Base-by-base conservation (phyloP, 2,329 filamentous ascomycete species). In the Leptographium procerum region DNA sequence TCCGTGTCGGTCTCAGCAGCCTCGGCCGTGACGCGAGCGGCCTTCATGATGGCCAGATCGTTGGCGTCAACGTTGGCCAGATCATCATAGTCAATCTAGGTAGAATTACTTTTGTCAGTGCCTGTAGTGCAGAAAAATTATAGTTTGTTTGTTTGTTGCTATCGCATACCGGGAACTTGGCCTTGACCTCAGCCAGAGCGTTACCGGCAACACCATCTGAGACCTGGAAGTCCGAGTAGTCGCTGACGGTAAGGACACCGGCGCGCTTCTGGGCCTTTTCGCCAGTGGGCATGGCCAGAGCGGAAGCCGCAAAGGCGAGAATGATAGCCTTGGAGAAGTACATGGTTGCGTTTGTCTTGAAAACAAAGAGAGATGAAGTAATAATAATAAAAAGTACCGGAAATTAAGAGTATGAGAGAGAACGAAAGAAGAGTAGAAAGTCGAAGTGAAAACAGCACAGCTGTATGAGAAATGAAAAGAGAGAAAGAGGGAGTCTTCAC, bases 201-300 rank as follows among this genome's bases (percentile, higher is more conserved):
- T 81, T 75, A 56, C 80, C 79, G 26, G 74, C 77, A 11, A 73
- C 69, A 3, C 80, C 79, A 51, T 73, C 73, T 0, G 77, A 77
- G 55, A 83, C 70, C 62, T 76, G 74, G 67, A 82, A 80, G 36
- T 72, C 62, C 45, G 68, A 62, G 60, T 72, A 73, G 58, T 61
- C 34, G 56, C 66, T 63, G n/a, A 61, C 61, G 1, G 64, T 65
- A 52, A 72, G 66, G 52, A 70, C 62, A 22, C 64, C 67, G 34
- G 69, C 65, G 56, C 67, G 68, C 61, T 66, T 67, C 52, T 66
- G 59, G 9, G 57, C 47, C 52, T 57, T 62, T 19, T 63, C 56
- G 26, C 55, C 61, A 4, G 59, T 62, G 13, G 72, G 69, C 34
- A 68, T 58, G n/a, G 70, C 70, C 29, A 73, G 58, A 47, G 66